Conservation (phyloP, 768 basidiomycete genomes). For the Peribolospora kevripleyi region DNA sequence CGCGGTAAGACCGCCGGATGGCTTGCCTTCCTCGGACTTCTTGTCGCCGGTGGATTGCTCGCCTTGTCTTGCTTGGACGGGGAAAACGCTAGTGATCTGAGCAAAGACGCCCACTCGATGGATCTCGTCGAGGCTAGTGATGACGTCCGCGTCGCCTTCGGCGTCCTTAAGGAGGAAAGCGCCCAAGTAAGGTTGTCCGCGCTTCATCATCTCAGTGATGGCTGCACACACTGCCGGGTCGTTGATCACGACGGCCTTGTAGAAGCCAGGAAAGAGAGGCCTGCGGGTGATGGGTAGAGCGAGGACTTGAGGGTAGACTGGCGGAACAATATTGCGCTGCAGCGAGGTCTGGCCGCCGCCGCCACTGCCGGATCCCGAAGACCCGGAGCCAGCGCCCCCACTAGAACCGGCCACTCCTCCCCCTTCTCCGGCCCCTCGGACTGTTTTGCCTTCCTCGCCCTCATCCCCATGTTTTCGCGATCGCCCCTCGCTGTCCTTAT, state of each 20-base stretch:
- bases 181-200: slow-evolving; percentile 88
- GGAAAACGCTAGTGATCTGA: slow-evolving; percentile 82
- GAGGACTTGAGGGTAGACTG: slow-evolving; percentile 74
- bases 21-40: slow-evolving; percentile 31
- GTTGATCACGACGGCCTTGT: slow-evolving; percentile 85
- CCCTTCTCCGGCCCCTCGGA: not conserved
- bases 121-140: slow-evolving; percentile 63
- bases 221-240: slow-evolving; percentile 77
- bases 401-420: not conserved
- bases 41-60: slow-evolving; percentile 21
- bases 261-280: slow-evolving; percentile 90
- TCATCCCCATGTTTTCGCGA: not conserved
- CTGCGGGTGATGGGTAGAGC: slow-evolving; percentile 85
- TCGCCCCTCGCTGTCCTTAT: not conserved
- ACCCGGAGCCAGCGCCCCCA: slow-evolving; percentile 8
- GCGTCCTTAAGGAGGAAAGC: slow-evolving; percentile 92
- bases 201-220: slow-evolving; percentile 87
- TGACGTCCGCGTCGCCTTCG: slow-evolving; percentile 72
- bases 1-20: slow-evolving; percentile 64
- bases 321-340: slow-evolving; percentile 37
- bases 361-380: slow-evolving; percentile 9
- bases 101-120: slow-evolving; percentile 89
- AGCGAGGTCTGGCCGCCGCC: not conserved
- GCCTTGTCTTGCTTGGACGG: slow-evolving; percentile 18
- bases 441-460: not conserved